Evolutionary conservation across 2,329 filamentous ascomycete genomes (phyloP), one percentile per base, ranked within the genome.

Genomic region (Eurotiales sp.): DNA sequence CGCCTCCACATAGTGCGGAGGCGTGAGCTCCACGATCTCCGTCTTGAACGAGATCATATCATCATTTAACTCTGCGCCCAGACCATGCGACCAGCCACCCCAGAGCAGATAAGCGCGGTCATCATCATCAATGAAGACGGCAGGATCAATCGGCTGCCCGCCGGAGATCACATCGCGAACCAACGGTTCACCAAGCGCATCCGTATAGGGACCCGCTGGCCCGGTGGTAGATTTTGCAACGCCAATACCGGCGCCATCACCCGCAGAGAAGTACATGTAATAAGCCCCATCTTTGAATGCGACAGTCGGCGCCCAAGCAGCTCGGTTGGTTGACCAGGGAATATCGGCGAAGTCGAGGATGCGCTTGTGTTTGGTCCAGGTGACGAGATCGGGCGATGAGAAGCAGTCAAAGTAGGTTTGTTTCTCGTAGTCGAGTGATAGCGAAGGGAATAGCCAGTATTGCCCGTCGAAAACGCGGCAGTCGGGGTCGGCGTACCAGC

Each of bases 401-500:
- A 78, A 79, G 50, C 75, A 75, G 54, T 78, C 76, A 40, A 78
- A 69, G 57, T 74, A 77, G 0, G 73, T 77, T 61, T 79, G 76
- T 29, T 73, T 44, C 12, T 73, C 70, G 56, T 77, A 78, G 14
- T 60, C 56, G 19, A 64, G 64, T 2, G 75, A 78, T 4, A 69
- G 66, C 2, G 76, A 78, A 5, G 76, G 73, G 57, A 71, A 79
- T 21, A 78, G 70, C 73, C 73, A 79, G 61, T 75, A 77, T 34
- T 68, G 57, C 23, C 61, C 63, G 14, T 72, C 60, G 62, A 76
- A 79, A 60, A 73, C 71, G 46, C 70, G 73, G 22, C 66, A 72
- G 59, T 78, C 77, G 0, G 76, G 77, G 51, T 79, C 76, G 7
- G 76, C 77, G 57, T 79, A 79, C 73, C 74, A 77, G 46, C 75